Evolutionary conservation across 2,329 filamentous ascomycete genomes (phyloP).

Genomic region (Moelleriella libera): DNA sequence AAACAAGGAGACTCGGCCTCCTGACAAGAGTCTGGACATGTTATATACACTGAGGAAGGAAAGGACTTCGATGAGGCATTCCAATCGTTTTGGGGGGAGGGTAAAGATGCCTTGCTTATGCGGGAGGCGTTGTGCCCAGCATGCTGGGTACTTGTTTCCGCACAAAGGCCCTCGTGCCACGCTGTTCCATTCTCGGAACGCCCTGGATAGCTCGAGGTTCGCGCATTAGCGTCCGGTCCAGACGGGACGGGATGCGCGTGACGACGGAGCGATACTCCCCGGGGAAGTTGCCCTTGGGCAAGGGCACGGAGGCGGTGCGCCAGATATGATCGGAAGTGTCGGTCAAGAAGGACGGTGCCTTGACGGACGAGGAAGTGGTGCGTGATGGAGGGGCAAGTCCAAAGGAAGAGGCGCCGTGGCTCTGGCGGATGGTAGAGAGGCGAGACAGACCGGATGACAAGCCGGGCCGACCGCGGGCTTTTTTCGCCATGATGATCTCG

Average conservation of each 20-base stretch:
- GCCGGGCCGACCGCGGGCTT: constrained; percentile 47
- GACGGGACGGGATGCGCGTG: constrained; percentile 60
- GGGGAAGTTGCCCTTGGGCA: constrained; percentile 46
- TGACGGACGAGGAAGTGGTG: constrained; percentile 15
- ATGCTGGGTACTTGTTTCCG: constrained; percentile 42
- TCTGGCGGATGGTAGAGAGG: constrained; percentile 44
- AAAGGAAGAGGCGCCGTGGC: constrained; percentile 29
- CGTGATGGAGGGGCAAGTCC: constrained; percentile 20
- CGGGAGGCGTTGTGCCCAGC: constrained; percentile 26
- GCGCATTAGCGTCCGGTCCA: constrained; percentile 80
- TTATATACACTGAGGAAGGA: background rate
- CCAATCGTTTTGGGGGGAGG: background rate
- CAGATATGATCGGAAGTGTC: constrained; percentile 70
- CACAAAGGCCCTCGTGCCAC: constrained; percentile 32
- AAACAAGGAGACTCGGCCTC: background rate
- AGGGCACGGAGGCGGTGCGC: constrained; percentile 50
- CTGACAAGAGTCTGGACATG: no score
- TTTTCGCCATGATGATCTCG: constrained; percentile 71
- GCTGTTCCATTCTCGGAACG: constrained; percentile 50
- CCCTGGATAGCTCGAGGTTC: constrained; percentile 84
- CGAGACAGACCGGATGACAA: constrained; percentile 51
- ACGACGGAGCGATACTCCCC: constrained; percentile 48
- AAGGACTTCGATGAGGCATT: background rate
- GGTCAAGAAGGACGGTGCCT: constrained; percentile 46
- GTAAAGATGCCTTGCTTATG: constrained; percentile 11